Evolutionary conservation across 768 basidiomycete species (phyloP), one percentile per base, ranked within the genome.

Genomic region (Pisolithus orientalis): DNA sequence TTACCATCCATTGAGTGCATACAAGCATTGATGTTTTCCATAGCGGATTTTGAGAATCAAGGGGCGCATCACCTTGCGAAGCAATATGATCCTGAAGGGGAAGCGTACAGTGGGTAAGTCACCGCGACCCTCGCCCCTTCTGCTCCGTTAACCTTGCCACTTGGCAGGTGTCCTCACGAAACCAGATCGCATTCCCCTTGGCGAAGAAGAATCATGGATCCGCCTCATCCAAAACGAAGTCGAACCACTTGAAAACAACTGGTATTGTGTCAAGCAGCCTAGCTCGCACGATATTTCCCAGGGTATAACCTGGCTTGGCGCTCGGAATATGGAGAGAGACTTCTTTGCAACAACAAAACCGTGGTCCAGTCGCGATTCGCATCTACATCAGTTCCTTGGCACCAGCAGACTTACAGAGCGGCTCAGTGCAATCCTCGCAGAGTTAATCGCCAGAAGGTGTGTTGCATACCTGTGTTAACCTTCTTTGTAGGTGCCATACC

Each of bases 31-130:
- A 45, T 44, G 44, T 34, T 43, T 78, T 56, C 64, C 63, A 46
- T 76, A 90, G 89, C 86, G 48, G 87, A 91, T 55, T 87, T 86
- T 21, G 85, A 90, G 57, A 91, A 87, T 40, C 87, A 90, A 62
- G 84, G 83, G 0, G 87, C 87, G 0, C 81, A 85, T 53, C 70
- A 76, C n/a, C 68, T 90, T 0, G 80, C 85, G 0, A 83, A 82
- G 58, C 47, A 68, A 13, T 68, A 76, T 45, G 87, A 90, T 55
- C 79, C 82, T n/a, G 0, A 67, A 78, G 1, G 86, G 87, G 0
- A 75, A 74, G 47, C 75, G 86, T 4, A 90, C 87, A 0, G 83
- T 90, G 14, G 87, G 88, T 86, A 54, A 14, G 75, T 59, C 6
- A 17, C 27, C 82, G 83, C 45, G 77, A 81, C 7, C 78, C 83